Evolutionary conservation across 257 asterid species (phyloP).

Genomic region (Solanum neorickii): DNA sequence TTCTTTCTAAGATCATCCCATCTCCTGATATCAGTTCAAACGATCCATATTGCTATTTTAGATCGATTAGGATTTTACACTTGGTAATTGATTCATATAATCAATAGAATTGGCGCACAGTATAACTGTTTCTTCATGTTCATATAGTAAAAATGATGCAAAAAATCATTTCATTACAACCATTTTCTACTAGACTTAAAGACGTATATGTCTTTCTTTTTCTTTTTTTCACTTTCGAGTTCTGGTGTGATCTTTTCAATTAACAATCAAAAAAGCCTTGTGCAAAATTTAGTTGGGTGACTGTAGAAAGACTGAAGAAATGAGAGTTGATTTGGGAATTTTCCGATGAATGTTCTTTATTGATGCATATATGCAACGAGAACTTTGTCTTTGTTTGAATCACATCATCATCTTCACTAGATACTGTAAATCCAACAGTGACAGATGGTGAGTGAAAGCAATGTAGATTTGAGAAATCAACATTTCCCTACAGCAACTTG

Average conservation of each 20-base stretch:
- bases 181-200: neutral
- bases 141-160: neutral
- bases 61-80: neutral
- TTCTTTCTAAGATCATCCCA: neutral
- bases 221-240: neutral
- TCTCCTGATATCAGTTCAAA: neutral
- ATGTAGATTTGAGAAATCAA: neutral
- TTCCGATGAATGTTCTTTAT: too few species aligned
- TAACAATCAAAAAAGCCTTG: neutral
- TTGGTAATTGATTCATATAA: neutral
- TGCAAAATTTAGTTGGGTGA: neutral
- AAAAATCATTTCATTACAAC: neutral
- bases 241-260: neutral
- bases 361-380: too few species aligned
- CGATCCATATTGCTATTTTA: neutral
- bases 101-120: neutral
- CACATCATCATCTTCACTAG: too few species aligned
- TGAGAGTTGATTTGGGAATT: too few species aligned
- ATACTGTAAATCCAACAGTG: too few species aligned
- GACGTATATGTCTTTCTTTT: neutral
- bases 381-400: too few species aligned
- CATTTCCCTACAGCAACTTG: neutral
- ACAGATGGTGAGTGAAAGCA: neutral
- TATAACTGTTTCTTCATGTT: neutral
- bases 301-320: too few species aligned